Base-by-base conservation (phyloP, 495 filamentous ascomycete species). In the Podospora pseudocomata region DNA sequence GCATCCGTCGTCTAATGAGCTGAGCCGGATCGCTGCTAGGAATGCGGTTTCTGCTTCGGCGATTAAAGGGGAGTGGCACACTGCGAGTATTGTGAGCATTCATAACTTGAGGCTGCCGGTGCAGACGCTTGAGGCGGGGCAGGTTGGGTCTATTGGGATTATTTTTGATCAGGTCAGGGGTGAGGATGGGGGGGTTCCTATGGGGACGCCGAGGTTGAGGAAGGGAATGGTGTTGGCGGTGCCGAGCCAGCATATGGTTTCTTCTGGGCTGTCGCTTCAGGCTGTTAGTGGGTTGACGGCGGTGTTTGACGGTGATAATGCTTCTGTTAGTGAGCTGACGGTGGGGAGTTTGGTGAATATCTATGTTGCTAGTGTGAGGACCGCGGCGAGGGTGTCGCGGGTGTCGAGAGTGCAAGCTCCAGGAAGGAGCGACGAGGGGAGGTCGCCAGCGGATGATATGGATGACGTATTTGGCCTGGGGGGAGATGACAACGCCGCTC, bases 131-230 rank as follows among this genome's bases (percentile, higher is more conserved):
- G 81, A 86, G 18, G 84, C 87, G 16, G 95, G 92, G 63, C 93
- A 97, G 81, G 94, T 95, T 2, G 95, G 96, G 2, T 96, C 93
- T 2, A 87, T 99, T 28, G 94, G 94, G 2, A 80, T 97, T 64
- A 85, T 91, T 20, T 87, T 90, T 69, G 79, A 83, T 60, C 70
- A 65, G 0, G 64, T 67, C 39, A 60, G 67, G 26, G 66, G 69
- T 19, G 75, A 70, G 5, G 66, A 74, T 16, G 63, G 65, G 18
- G 68, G 68, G 20, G 67, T 23, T 23, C 23, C 23, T 23, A 23
- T 67, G 4, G 9, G n/a, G n/a, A 44, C 54, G 0, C 79, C 83
- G 56, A 83, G 86, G 39, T 83, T 95, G 19, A 87, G 92, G 55
- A 95, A 94, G 74, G 94, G 94, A 20, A 93, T 95, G 89, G 87